Evolutionary conservation across 2,329 filamentous ascomycete species (phyloP), one percentile per base, ranked within the genome.

Genomic region (Aspergillus sp.): DNA sequence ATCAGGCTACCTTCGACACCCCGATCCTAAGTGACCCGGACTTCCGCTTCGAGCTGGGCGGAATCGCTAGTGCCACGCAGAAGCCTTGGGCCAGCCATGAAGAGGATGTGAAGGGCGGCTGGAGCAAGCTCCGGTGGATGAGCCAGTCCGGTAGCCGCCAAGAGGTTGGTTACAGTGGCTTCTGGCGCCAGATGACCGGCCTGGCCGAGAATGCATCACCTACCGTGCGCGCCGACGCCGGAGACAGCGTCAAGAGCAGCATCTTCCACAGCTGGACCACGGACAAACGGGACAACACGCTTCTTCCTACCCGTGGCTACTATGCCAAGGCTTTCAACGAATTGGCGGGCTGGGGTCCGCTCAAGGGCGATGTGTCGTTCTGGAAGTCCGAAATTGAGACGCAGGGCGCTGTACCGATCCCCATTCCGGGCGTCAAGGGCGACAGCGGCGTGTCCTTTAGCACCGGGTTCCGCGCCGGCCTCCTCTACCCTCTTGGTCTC

Each of bases 31-130:
- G 88, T 72, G 89, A 96, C 68, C 92, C 94, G 0, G 87, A 96
- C 66, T 76, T 90, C 63, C 82, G 87, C 55, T 77, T 91, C 55
- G 87, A 93, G 60, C 64, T 95, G 54, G 92, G 95, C 60, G 91
- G 82, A 1, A 77, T 96, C 42, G 86, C 88, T 9, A 95, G 89
- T 56, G 86, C 90, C 42, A 95, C 90, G 0, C 83, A 93, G 56
- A 96, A 97, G 73, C 83, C 86, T 11, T 97, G 90, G 89, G 91
- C 94, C 19, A 94, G 89, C 58, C 93, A 99, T 67, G 93, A 97
- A 63, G 93, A 99, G 73, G 85, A 87, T 3, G 75, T 95, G 17
- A 89, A 87, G 65, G 91, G 92, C 14, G 90, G 83, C 17, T 86
- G 83, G 62, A 76, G 88, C 11, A 91, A 89, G 59, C 78, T 96